A percentile compares a stretch with the other conserved stretches of the same genome.
These are phyloP conservation scores for Fistulifera pelliculosa DNA, from an alignment of 108 stramenopile species.

Conservation along the genomic window DNA sequence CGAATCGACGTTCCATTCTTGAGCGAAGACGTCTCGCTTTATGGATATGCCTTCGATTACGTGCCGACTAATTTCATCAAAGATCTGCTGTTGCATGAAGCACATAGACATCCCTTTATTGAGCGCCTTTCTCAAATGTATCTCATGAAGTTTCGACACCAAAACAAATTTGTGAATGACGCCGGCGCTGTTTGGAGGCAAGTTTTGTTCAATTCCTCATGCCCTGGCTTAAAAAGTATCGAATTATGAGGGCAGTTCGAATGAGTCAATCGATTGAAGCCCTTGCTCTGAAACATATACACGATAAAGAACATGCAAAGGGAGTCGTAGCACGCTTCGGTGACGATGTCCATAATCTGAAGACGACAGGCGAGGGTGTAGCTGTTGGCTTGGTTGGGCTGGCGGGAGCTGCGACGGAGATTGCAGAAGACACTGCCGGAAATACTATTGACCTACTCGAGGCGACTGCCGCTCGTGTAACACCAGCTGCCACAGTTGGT, in stretches of 20 bases:
- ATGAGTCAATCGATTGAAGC: conserved; percentile 7
- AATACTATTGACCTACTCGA: too few relatives aligned
- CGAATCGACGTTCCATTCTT: conserved; percentile 46
- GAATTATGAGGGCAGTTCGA: conserved; percentile 12
- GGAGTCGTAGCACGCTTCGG: not conserved
- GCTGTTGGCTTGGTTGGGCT: too few relatives aligned
- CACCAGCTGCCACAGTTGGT: too few relatives aligned
- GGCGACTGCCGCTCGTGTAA: too few relatives aligned
- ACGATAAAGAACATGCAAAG: conserved; percentile 6
- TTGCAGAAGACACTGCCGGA: too few relatives aligned
- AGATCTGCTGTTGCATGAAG: conserved; percentile 30
- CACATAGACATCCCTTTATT: conserved; percentile 59
- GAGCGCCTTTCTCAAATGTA: conserved; percentile 48
- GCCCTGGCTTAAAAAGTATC: conserved; percentile 45
- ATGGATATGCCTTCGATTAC: conserved; percentile 22
- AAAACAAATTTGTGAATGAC: conserved; percentile 24
- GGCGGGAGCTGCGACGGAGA: too few relatives aligned
- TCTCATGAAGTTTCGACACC: conserved; percentile 45
- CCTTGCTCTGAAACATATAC: conserved; percentile 6
- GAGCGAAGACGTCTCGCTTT: conserved; percentile 17
- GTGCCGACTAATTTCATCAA: conserved; percentile 20
- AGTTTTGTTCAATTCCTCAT: conserved; percentile 34
- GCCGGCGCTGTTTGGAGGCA: conserved; percentile 10
- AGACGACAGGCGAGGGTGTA: too few relatives aligned
- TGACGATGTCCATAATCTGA: conserved; percentile 1